These are phyloP conservation scores for Leishmania major DNA, from an alignment of 208 protist genomes.

Conservation along the genomic window DNA sequence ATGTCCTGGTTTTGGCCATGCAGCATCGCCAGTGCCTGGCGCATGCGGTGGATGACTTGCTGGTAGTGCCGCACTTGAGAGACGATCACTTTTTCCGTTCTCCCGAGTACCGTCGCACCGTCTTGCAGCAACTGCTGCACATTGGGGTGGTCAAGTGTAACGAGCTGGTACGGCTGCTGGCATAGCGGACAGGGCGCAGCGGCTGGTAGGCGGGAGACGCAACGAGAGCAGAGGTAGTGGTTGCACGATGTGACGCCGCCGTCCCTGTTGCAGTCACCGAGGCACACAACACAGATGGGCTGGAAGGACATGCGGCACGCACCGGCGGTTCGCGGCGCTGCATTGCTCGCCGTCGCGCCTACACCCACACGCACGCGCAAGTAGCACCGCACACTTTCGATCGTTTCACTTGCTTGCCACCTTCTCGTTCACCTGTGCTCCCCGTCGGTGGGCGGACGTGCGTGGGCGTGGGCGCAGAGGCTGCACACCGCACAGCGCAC, in stretches of 20 bases:
- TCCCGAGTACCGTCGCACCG: conserved; percentile 32
- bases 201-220: conserved; percentile 47
- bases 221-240: conserved; percentile 88
- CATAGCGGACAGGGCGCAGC: conserved; percentile 69
- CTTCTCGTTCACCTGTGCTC: background rate
- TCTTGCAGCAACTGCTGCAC: conserved; percentile 58
- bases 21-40: conserved; percentile 61
- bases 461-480: background rate
- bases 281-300: conserved; percentile 85
- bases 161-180: conserved; percentile 44
- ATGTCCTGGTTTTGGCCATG: conserved; percentile 54
- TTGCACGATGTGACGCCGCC: conserved; percentile 78
- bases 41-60: conserved; percentile 59
- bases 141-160: conserved; percentile 8
- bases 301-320: conserved; percentile 60
- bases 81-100: conserved; percentile 38
- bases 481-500: background rate
- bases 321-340: background rate
- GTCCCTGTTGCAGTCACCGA: conserved; percentile 66
- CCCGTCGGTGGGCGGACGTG: background rate
- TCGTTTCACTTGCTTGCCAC: background rate
- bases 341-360: background rate
- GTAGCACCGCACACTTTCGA: background rate
- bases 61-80: conserved; percentile 72
- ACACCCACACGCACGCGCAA: background rate